These are phyloP conservation scores for Pythium dissotocum DNA, from an alignment of 352 stramenopile genomes.

Conservation along the genomic window DNA sequence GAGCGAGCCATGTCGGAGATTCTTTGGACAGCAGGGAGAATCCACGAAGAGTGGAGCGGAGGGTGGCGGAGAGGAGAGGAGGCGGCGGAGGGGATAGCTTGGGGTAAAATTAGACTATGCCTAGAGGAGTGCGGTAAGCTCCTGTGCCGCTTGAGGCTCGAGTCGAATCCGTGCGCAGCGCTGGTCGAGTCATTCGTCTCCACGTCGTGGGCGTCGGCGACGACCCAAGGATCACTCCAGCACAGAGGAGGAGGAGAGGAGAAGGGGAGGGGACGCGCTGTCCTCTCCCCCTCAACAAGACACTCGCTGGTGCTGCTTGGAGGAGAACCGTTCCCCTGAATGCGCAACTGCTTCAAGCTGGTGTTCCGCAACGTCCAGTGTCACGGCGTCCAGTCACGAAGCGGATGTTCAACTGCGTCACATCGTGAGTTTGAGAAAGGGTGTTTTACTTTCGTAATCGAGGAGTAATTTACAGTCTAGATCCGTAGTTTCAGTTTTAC, in stretches of 20 bases:
- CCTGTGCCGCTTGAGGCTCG: background rate
- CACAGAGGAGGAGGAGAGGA: slow-evolving; percentile 1
- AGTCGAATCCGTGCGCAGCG: background rate
- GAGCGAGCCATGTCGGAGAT: slow-evolving; percentile 12
- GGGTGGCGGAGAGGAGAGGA: background rate
- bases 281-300: background rate
- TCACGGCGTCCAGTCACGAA: slow-evolving; percentile 15
- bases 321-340: background rate
- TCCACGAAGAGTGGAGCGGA: background rate
- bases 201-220: slow-evolving; percentile 8
- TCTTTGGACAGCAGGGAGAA: background rate
- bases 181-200: slow-evolving; percentile 17
- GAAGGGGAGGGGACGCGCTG: slow-evolving; percentile 9
- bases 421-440: slow-evolving; percentile 4
- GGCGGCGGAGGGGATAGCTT: slow-evolving; percentile 4
- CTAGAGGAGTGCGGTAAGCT: background rate
- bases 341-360: slow-evolving; percentile 17
- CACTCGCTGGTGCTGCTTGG: slow-evolving; percentile 6
- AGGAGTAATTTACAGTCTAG: background rate
- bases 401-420: slow-evolving; percentile 5
- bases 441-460: background rate
- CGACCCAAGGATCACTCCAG: background rate
- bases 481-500: slow-evolving; percentile 1
- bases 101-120: slow-evolving; percentile 20
- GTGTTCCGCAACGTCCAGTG: slow-evolving; percentile 2